Evolutionary conservation across 352 stramenopile genomes (phyloP).

Genomic region (Phytophthora sp.): DNA sequence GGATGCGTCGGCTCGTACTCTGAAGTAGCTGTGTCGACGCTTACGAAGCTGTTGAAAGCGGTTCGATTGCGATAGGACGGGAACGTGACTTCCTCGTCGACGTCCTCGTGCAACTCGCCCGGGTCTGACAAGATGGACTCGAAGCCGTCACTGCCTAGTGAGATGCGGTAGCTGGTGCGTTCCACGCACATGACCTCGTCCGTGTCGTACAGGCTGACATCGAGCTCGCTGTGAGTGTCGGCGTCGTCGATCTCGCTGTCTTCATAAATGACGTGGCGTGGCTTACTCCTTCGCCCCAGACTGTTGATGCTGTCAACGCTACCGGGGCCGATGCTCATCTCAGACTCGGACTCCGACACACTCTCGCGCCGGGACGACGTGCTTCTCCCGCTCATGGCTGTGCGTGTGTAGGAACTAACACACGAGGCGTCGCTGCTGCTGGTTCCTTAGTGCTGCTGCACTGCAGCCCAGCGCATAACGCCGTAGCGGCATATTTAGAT

Average conservation of each 20-base stretch:
- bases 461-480: not conserved
- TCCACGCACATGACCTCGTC: conserved; percentile 42
- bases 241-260: conserved; percentile 36
- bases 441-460: not conserved
- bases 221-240: conserved; percentile 60
- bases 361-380: conserved; percentile 19
- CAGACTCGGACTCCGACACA: conserved; percentile 31
- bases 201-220: conserved; percentile 67
- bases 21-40: conserved; percentile 27
- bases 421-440: not conserved
- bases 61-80: conserved; percentile 18
- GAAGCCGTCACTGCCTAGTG: conserved; percentile 39
- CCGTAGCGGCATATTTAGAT: conserved; percentile 14
- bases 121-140: conserved; percentile 31
- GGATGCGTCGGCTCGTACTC: conserved; percentile 21
- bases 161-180: conserved; percentile 34
- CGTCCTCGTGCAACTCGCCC: conserved; percentile 15
- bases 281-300: conserved; percentile 21
- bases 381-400: conserved; percentile 24
- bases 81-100: conserved; percentile 24
- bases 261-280: conserved; percentile 35
- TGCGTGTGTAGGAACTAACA: not conserved
- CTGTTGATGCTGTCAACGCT: conserved; percentile 30
- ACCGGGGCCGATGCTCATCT: conserved; percentile 32
- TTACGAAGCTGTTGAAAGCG: conserved; percentile 41